A percentile compares a stretch with the other conserved stretches of the same genome.
Evolutionary conservation across 257 asterid species (phyloP).

Genomic region (Sherardia arvensis): DNA sequence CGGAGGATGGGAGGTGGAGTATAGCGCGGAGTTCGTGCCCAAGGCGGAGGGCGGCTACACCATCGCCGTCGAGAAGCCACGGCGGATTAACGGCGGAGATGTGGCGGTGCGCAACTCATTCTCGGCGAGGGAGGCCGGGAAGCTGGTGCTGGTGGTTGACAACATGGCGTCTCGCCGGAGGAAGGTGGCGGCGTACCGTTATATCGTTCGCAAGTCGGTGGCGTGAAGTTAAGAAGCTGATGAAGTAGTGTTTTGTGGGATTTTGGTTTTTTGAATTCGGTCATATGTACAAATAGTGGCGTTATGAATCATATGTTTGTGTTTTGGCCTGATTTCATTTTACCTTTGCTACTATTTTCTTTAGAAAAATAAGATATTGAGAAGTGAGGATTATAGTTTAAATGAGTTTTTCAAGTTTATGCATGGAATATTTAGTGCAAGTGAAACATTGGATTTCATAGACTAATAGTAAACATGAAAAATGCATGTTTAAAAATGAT

Average conservation of each 20-base stretch:
- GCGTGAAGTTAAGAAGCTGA: not conserved
- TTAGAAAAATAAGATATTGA: too few relatives aligned
- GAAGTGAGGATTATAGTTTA: too few relatives aligned
- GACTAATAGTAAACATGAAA: too few relatives aligned
- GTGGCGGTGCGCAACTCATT: conserved; percentile 63
- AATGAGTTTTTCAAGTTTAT: too few relatives aligned
- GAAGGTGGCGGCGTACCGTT: conserved; percentile 85
- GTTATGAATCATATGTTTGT: not conserved
- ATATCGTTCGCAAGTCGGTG: conserved; percentile 45
- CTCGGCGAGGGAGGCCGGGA: conserved; percentile 55
- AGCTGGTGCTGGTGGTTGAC: conserved; percentile 69
- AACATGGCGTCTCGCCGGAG: conserved; percentile 56
- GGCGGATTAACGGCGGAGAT: conserved; percentile 39
- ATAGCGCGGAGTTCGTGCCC: conserved; percentile 68
- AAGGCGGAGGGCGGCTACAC: conserved; percentile 54
- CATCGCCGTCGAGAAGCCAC: conserved; percentile 71
- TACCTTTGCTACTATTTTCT: not conserved
- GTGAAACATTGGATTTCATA: too few relatives aligned
- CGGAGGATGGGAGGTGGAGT: conserved; percentile 88
- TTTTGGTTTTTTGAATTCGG: not conserved
- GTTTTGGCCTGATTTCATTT: not conserved
- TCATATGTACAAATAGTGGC: not conserved
- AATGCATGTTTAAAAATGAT: too few relatives aligned
- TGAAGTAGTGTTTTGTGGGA: not conserved
- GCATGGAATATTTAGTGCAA: too few relatives aligned